These are phyloP conservation scores for Calcarisporium arbuscula DNA, from an alignment of 2,329 filamentous ascomycete species.

Conservation along the genomic window DNA sequence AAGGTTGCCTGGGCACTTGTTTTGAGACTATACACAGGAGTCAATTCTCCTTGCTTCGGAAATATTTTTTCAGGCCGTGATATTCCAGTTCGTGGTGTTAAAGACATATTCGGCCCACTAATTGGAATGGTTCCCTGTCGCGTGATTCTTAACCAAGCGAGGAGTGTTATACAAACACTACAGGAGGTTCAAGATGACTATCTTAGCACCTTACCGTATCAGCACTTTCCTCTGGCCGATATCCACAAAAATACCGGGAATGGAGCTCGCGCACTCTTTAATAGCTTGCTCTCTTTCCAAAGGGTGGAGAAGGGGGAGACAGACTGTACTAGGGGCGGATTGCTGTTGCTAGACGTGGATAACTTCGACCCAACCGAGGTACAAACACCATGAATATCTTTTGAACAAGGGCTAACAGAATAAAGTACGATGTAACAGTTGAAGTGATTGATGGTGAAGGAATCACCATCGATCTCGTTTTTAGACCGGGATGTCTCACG, in stretches of 20 bases:
- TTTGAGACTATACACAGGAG: slow-evolving; percentile 39
- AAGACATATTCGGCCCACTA: slow-evolving; percentile 15
- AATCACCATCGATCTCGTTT: background rate
- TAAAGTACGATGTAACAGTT: slow-evolving; percentile 2
- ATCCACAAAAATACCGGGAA: background rate
- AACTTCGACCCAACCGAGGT: slow-evolving; percentile 3
- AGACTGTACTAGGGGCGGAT: no score
- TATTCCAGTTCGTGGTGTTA: slow-evolving; percentile 10
- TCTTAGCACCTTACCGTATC: slow-evolving; percentile 38
- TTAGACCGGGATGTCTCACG: background rate
- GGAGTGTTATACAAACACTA: slow-evolving; percentile 1
- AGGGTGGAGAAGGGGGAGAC: background rate
- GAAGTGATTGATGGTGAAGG: background rate
- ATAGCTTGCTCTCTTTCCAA: slow-evolving; percentile 3
- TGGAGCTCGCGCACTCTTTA: slow-evolving; percentile 1
- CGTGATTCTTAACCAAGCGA: slow-evolving; percentile 23
- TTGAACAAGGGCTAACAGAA: background rate
- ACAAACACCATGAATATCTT: background rate
- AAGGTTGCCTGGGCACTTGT: slow-evolving; percentile 47
- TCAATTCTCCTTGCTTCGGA: slow-evolving; percentile 44
- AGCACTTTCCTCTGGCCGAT: slow-evolving; percentile 39
- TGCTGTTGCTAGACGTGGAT: no score
- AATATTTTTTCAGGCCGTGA: slow-evolving; percentile 16
- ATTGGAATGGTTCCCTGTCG: slow-evolving; percentile 49
- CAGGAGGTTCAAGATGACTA: slow-evolving; percentile 35